phyloP scores from a whole-genome alignment of 1,139 yeast genomes.

The Candida smagusa region DNA sequence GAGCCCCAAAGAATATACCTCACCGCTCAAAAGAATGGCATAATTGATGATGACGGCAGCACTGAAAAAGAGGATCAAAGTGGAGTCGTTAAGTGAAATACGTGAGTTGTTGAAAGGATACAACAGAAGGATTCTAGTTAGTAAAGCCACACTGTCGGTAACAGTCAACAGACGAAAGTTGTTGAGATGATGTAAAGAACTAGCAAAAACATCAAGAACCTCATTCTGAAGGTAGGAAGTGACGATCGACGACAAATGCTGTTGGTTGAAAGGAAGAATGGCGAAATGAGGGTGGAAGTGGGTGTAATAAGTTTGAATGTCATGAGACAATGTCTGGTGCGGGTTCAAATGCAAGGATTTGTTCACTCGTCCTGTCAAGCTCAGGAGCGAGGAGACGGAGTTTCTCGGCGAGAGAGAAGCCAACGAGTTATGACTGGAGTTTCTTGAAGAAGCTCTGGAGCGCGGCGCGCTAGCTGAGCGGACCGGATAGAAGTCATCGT shows the following conservation, averaged over 20 bases:
- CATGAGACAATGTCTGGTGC: constrained; percentile 6
- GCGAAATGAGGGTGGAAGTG: constrained; percentile 57
- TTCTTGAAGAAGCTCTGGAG: constrained; percentile 1
- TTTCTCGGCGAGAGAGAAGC: constrained; percentile 39
- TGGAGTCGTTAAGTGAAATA: constrained; percentile 23
- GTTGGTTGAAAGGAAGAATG: constrained; percentile 49
- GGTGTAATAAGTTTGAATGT: constrained; percentile 43
- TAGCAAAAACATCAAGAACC: constrained; percentile 49
- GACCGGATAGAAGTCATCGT: constrained; percentile 40
- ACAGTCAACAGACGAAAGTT: constrained; percentile 31
- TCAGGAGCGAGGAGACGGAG: constrained; percentile 43
- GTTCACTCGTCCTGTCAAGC: constrained; percentile 43
- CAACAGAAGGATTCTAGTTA: constrained; percentile 39
- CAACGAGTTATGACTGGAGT: constrained; percentile 17
- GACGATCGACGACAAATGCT: constrained; percentile 24
- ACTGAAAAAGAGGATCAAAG: constrained; percentile 39
- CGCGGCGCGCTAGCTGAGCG: constrained; percentile 12
- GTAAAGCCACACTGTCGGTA: constrained; percentile 31
- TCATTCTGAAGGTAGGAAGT: constrained; percentile 12
- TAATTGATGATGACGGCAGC: constrained; percentile 54
- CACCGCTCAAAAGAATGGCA: constrained; percentile 55
- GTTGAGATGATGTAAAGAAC: constrained; percentile 47
- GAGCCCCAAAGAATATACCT: constrained; percentile 52
- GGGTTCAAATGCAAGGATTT: constrained; percentile 1
- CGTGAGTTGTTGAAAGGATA: constrained; percentile 38